A percentile compares a stretch with the other conserved stretches of the same genome.
phyloP scores from a whole-genome alignment of 164 flowering plant genomes.

The Vitis vinifera region ASM3070453v1 NC_081818.1:29671001-29671500 shows the following conservation, averaged over 20 bases:
- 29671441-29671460: too few relatives aligned
- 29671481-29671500: too few relatives aligned
- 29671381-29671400: too few relatives aligned
- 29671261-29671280: not conserved
- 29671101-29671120: constrained; percentile 6
- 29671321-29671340: constrained; percentile 13
- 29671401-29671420: too few relatives aligned
- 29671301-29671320: constrained; percentile 28
- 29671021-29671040: not conserved
- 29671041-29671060: not conserved
- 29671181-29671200: too few relatives aligned
- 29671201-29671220: too few relatives aligned
- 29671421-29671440: too few relatives aligned
- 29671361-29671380: too few relatives aligned
- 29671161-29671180: not conserved
- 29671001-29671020: constrained; percentile 15
- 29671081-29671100: constrained; percentile 6
- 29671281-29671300: constrained; percentile 39
- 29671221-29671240: constrained; percentile 6
- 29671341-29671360: constrained; percentile 5
- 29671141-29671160: not conserved
- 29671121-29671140: not conserved
- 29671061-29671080: constrained; percentile 10
- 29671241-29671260: too few relatives aligned
- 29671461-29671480: too few relatives aligned